Percentiles rank a stretch among this genome's conserved stretches.
Evolutionary conservation across 257 asterid species (phyloP).

Genomic region (Gentiana straminea): DNA sequence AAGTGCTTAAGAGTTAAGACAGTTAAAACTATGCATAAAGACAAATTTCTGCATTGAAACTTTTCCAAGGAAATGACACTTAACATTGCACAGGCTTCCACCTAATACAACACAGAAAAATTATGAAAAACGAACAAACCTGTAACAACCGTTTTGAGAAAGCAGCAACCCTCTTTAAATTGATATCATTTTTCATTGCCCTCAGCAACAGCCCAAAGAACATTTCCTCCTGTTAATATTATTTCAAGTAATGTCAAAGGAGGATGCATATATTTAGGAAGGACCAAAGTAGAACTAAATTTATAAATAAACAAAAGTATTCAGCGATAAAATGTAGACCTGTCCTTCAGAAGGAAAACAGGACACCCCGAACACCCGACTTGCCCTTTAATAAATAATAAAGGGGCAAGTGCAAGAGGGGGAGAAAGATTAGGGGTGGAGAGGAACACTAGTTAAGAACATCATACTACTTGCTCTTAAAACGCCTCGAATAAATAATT

Average conservation of each 20-base stretch:
- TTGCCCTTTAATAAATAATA: too few relatives aligned
- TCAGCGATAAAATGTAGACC: not conserved
- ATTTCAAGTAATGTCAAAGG: not conserved
- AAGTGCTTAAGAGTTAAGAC: not conserved
- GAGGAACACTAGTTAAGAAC: too few relatives aligned
- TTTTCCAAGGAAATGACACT: not conserved
- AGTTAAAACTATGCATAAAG: not conserved
- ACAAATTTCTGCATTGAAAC: not conserved
- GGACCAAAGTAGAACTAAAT: not conserved
- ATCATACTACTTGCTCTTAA: too few relatives aligned
- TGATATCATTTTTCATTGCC: constrained; percentile 93
- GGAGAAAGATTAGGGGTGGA: too few relatives aligned
- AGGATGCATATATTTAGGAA: constrained; percentile 2
- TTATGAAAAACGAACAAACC: constrained; percentile 29
- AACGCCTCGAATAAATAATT: too few relatives aligned
- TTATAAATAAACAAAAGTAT: not conserved
- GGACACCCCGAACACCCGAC: too few relatives aligned
- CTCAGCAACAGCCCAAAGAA: constrained; percentile 68
- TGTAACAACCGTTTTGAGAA: constrained; percentile 88
- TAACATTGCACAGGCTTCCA: not conserved
- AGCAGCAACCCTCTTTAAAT: constrained; percentile 80
- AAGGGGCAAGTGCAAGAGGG: too few relatives aligned
- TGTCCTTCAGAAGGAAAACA: too few relatives aligned
- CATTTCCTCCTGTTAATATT: constrained; percentile 69
- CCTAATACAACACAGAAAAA: too few relatives aligned